Base-by-base conservation (phyloP, 2,329 filamentous ascomycete genomes). In the Botrytis fragariae region DNA sequence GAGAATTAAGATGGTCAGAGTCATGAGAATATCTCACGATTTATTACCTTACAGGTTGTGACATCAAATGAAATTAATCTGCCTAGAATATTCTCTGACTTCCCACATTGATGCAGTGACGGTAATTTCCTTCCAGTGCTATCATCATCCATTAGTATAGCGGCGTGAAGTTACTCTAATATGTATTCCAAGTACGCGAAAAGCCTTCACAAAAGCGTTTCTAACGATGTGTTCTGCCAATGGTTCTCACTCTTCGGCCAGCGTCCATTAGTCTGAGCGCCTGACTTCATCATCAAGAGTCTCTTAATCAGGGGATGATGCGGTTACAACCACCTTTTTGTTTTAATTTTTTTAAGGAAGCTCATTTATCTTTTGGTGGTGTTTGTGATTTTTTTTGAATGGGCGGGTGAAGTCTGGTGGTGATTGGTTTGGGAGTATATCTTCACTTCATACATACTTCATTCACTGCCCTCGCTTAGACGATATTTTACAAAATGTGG, bases 251-350 rank as follows among this genome's bases (percentile, higher is more conserved):
- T 69, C 48, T 57, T 42, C 37, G 65, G 20, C 54, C 65, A 69
- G 48, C 48, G 65, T 69, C n/a, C 3, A 25, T 69, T 29, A 25
- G 48, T 32, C 37, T 32, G 35, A 44, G 4, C 65, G 48, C 65
- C 65, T 57, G 37, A 37, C n/a, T 5, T 14, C 65, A 68, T 68
- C 35, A 68, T 68, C 48, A 32, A 68, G 65, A 68, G 65, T 42
- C 65, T 32, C 48, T 54, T 51, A 39, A 29, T 42, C 35, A 42
- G 48, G 37, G 65, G 48, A 68, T 68, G 65, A n/a, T 68, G 48
- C 7, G 1, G 25, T 51, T 68, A 22, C 25, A 57, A 57, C 18
- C 9, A 39, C 14, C 35, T 68, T 68, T 54, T 68, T 68, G 32
- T 29, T 37, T n/a, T 20, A 0, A n/a, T 4, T 22, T 42, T 42